A percentile compares a stretch with the other conserved stretches of the same genome.
Evolutionary conservation across 257 asterid genomes (phyloP).

Genomic region (Anisodus tanguticus): DNA sequence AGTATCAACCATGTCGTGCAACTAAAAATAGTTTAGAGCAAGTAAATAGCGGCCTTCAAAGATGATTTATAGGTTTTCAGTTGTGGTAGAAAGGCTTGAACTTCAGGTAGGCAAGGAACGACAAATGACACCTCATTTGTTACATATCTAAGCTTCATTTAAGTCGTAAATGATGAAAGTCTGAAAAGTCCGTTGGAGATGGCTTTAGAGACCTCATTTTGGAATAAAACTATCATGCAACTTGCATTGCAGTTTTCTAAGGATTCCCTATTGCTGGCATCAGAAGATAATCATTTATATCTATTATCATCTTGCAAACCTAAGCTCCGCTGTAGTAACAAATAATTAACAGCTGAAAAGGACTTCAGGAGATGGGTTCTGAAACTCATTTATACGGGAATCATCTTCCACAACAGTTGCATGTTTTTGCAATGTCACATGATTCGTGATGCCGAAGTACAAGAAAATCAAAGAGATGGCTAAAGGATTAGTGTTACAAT

Average conservation of each 20-base stretch:
- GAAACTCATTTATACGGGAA: conserved; percentile 4
- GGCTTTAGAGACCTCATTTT: not conserved
- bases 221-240: not conserved
- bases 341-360: not conserved
- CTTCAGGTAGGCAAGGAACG: not conserved
- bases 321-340: not conserved
- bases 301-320: conserved; percentile 9
- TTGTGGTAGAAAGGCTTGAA: not conserved
- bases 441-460: not conserved
- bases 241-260: not conserved
- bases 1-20: not conserved
- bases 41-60: too few species aligned
- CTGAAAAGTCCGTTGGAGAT: not conserved
- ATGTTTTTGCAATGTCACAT: conserved; percentile 18
- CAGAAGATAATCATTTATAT: not conserved
- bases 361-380: not conserved
- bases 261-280: not conserved
- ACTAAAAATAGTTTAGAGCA: too few species aligned
- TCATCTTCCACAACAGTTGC: conserved; percentile 6
- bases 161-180: not conserved
- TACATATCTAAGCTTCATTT: not conserved
- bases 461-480: conserved; percentile 1
- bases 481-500: not conserved
- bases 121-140: not conserved
- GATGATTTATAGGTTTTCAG: too few species aligned